Evolutionary conservation across 345 rosid species (phyloP).

Genomic region (Gynandropsis gynandra): DNA sequence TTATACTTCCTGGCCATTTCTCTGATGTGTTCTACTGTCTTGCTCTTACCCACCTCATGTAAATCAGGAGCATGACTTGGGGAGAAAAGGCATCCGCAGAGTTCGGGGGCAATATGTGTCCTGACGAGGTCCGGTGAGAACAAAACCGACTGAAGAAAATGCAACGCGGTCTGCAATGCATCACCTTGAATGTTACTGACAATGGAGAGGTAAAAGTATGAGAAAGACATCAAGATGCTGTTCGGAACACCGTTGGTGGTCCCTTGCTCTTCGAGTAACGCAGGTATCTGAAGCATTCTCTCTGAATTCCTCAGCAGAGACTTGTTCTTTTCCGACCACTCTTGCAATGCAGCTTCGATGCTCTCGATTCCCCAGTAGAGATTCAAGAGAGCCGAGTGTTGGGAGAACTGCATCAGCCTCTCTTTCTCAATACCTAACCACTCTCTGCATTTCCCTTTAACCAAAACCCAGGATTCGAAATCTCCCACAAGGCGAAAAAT

Average conservation of each 20-base stretch:
- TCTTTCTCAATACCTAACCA: slow-evolving; percentile 35
- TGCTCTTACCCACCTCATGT: slow-evolving; percentile 9
- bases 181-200: slow-evolving; percentile 54
- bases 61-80: slow-evolving; percentile 6
- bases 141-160: slow-evolving; percentile 58
- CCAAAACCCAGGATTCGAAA: slow-evolving; percentile 28
- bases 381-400: slow-evolving; percentile 58
- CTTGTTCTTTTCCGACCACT: slow-evolving; percentile 30
- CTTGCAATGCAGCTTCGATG: slow-evolving; percentile 49
- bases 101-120: slow-evolving; percentile 39
- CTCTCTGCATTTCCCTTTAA: slow-evolving; percentile 39
- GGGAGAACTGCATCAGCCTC: slow-evolving; percentile 42
- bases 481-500: slow-evolving; percentile 30
- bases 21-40: slow-evolving; percentile 30
- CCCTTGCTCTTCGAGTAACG: slow-evolving; percentile 71
- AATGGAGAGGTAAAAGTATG: slow-evolving; percentile 49
- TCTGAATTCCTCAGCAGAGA: slow-evolving; percentile 44
- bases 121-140: slow-evolving; percentile 48
- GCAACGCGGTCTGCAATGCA: slow-evolving; percentile 59
- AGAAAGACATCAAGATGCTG: slow-evolving; percentile 32
- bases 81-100: slow-evolving; percentile 43
- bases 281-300: slow-evolving; percentile 80
- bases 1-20: slow-evolving; percentile 50
- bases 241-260: slow-evolving; percentile 54
- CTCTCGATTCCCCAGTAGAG: slow-evolving; percentile 69